Evolutionary conservation across 169 alveolate species (phyloP).

Genomic region (Plasmodium knowlesi): DNA sequence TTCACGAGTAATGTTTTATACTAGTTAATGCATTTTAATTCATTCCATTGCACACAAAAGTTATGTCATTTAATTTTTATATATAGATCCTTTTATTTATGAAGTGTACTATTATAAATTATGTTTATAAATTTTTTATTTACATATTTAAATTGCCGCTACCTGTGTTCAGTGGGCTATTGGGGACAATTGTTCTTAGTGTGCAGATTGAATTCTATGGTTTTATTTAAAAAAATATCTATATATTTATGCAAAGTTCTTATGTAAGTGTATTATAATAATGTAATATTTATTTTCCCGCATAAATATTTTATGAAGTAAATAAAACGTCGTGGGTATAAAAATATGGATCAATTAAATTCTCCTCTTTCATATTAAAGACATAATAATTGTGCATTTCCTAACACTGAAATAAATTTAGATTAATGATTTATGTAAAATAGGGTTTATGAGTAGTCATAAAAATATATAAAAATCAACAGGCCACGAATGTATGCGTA

Average conservation of each 20-base stretch:
- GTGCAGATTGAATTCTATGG: neutral
- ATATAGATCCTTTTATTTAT: neutral
- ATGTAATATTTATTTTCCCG: neutral
- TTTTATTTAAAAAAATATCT: neutral
- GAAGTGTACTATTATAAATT: neutral
- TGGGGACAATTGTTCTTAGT: neutral
- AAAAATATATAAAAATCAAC: neutral
- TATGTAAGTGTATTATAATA: neutral
- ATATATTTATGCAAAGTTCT: neutral
- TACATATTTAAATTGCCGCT: neutral
- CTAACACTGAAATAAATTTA: neutral
- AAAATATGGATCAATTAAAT: neutral
- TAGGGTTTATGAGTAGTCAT: neutral
- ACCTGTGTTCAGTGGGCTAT: neutral
- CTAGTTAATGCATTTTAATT: neutral
- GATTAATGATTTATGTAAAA: neutral
- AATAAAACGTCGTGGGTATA: neutral
- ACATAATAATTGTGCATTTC: neutral
- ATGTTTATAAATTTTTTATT: neutral
- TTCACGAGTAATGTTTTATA: neutral
- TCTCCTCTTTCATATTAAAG: neutral
- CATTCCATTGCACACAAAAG: neutral
- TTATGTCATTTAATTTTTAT: neutral
- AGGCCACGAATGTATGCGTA: neutral
- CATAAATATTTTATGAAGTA: neutral